Base-by-base conservation (phyloP, 2,329 filamentous ascomycete genomes). In the Nigrospora oryzae region DNA sequence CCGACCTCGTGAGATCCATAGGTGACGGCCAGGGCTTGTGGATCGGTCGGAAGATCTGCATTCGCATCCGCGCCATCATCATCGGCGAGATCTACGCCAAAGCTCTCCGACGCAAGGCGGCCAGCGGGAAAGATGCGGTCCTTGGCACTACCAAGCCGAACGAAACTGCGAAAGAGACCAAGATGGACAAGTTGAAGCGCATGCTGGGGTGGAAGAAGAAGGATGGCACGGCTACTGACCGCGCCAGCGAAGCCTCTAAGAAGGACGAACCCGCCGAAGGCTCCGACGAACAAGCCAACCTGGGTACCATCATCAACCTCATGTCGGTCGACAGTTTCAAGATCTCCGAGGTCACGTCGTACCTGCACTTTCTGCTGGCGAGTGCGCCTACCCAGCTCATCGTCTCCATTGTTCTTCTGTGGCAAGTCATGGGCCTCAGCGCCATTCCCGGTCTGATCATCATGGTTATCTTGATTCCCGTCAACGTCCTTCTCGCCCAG, bases 311-410 rank as follows among this genome's bases (percentile, higher is more conserved):
- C 58, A 98, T 98, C 70, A 98, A 97, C 64, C 73, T 98, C 53
- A 98, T 98, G 93, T 94, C 93, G 11, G 94, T 98, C 36, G 94
- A 98, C 70, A 96, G 91, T 40, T 97, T 97, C 79, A 98, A 98
- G 68, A 89, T 98, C 45, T 86, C 88, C 50, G 93, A 98, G 61
- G 84, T 95, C 47, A 93, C 89, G 34, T 86, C 91, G 0, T 98
- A 98, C 62, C 71, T 98, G 31, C 93, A 98, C 65, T 98, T 95
- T 65, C 72, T 98, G n/a, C 86, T 91, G 72, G 91, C 90, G 0
- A 83, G 86, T 49, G 90, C 91, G 2, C 93, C 93, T 0, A 86
- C 93, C 0, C 90, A 97, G 65, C 77, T 98, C 35, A 68, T 86
- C 38, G 79, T 96, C 38, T 87, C 89, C 5, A 74, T 97, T 49